Evolutionary conservation across 1,284 basidiomycete genomes (phyloP).

Genomic region (Cutaneotrichosporon sp.): DNA sequence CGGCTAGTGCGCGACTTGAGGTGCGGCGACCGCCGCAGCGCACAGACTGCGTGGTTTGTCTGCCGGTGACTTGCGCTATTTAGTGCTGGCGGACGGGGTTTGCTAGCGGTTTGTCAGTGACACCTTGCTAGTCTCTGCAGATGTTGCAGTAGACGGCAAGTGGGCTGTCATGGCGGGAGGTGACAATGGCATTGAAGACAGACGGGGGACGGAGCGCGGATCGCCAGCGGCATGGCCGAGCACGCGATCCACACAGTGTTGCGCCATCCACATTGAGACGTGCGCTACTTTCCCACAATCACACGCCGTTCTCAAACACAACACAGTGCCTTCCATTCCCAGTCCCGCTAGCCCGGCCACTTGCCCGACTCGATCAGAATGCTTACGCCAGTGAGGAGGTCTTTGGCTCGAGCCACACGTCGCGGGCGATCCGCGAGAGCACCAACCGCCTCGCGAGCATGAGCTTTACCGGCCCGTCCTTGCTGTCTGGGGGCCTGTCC

Average conservation of each 20-base stretch:
- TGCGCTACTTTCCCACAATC: neutral
- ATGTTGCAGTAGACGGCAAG: too few species aligned
- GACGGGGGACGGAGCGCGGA: neutral
- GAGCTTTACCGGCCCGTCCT: constrained; percentile 31
- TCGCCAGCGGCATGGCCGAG: neutral
- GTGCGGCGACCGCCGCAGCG: too few species aligned
- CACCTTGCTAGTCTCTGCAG: too few species aligned
- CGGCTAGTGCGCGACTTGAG: too few species aligned
- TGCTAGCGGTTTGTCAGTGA: too few species aligned
- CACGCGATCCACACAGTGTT: neutral
- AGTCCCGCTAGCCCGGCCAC: neutral
- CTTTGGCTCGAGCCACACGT: constrained; percentile 22
- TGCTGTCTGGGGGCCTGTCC: neutral
- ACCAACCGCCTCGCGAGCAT: constrained; percentile 50
- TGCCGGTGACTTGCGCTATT: too few species aligned
- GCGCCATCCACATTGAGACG: neutral
- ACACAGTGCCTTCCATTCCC: constrained; percentile 1
- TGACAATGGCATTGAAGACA: too few species aligned
- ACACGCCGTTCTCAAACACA: neutral
- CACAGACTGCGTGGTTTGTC: too few species aligned
- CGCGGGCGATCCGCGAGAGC: constrained; percentile 45
- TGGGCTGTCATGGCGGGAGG: too few species aligned
- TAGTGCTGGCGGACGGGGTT: too few species aligned
- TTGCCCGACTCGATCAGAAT: neutral
- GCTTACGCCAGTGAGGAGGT: neutral